Evolutionary conservation across 2,329 filamentous ascomycete species (phyloP).

Genomic region (Apiospora hydei): DNA sequence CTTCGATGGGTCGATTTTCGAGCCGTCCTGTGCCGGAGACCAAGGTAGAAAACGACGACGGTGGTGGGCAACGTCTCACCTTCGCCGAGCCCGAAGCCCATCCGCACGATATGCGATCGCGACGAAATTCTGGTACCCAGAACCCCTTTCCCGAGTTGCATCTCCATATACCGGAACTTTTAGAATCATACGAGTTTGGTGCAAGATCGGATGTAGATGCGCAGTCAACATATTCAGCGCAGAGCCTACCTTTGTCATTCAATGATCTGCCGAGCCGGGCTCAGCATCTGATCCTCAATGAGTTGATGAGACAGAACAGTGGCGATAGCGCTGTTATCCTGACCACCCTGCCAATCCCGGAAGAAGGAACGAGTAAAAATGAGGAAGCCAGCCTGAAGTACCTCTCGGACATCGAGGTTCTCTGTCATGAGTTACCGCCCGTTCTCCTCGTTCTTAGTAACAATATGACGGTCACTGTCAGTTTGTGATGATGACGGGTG

Average conservation of each 20-base stretch:
- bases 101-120: slow-evolving; percentile 48
- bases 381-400: slow-evolving; percentile 77
- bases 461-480: slow-evolving; percentile 87
- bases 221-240: slow-evolving; percentile 60
- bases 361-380: slow-evolving; percentile 76
- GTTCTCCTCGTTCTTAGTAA: slow-evolving; percentile 84
- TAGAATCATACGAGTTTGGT: slow-evolving; percentile 48
- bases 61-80: slow-evolving; percentile 68
- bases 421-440: slow-evolving; percentile 79
- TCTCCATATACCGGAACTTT: slow-evolving; percentile 53
- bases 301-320: slow-evolving; percentile 76
- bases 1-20: slow-evolving; percentile 65
- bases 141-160: slow-evolving; percentile 43
- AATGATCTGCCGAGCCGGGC: slow-evolving; percentile 86
- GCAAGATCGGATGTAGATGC: slow-evolving; percentile 35
- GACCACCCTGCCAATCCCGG: slow-evolving; percentile 82
- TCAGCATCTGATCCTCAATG: slow-evolving; percentile 87
- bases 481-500: slow-evolving; percentile 53
- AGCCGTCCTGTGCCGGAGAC: slow-evolving; percentile 70
- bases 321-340: slow-evolving; percentile 78
- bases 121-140: slow-evolving; percentile 47
- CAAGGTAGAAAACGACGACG: slow-evolving; percentile 61
- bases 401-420: slow-evolving; percentile 77
- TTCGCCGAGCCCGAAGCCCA: slow-evolving; percentile 56
- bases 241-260: slow-evolving; percentile 76